Base-by-base conservation (phyloP, 495 filamentous ascomycete species). In the Pseudoneurospora amorphoporcata region DNA sequence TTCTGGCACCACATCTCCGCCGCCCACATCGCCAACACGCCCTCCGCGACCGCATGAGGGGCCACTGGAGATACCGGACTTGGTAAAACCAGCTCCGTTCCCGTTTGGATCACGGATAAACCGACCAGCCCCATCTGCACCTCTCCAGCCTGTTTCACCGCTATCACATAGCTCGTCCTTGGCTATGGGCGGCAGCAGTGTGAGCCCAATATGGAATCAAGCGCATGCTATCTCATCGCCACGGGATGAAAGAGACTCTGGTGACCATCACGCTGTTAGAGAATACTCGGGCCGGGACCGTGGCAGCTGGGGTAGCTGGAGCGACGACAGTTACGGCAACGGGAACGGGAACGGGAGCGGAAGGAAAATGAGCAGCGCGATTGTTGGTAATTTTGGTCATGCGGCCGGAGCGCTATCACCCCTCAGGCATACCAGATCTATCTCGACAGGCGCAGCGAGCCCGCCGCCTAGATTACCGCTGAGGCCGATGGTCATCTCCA, bases 11-110 rank as follows among this genome's bases (percentile, higher is more conserved):
- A n/a, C 73, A 4, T 37, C 71, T 45, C 17, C 68, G n/a, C 17
- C 73, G 9, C 38, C 45, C 1, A 71, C 68, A 39, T 80, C 79
- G 3, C 79, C 82, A 1, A 73, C 72, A 8, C 76, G 77, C 0
- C 78, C 80, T 10, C 73, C 78, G 8, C 74, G 81, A 8, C 77
- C 78, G n/a, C 81, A 79, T 39, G 79, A 82, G 35, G 70, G 47
- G 4, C 73, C 75, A 19, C 68, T 81, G 9, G 77, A 82, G 71
- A 80, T 81, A 8, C 79, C 80, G 0, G 77, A 80, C 19, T 65
- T 76, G 12, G 75, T 79, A 32, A 77, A 76, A 8, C 79, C 82
- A 5, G 76, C 77, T 39, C 2, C 37, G 32, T 65, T 53, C 19
- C 42, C 72, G 6, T 23, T 75, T 0, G 72, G 70, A 3, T 74